These are phyloP conservation scores for Yamadazyma takamatsuzukensis DNA, from an alignment of 805 yeast species.

Conservation along the genomic window DNA sequence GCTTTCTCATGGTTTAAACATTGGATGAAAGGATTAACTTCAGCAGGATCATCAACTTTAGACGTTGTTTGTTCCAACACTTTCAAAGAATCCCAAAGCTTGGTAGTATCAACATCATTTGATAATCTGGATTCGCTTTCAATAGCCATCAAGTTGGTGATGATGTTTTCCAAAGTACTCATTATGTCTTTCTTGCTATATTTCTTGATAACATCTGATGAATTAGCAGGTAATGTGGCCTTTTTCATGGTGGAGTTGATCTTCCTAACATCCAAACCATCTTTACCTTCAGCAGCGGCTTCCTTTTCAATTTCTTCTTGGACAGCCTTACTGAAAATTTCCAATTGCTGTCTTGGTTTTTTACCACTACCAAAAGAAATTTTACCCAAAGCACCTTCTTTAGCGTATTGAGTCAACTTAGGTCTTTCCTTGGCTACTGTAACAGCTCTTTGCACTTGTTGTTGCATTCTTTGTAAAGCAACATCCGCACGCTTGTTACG, in stretches of 20 bases:
- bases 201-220: slow-evolving; percentile 17
- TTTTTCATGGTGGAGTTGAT: slow-evolving; percentile 19
- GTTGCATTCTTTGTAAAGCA: slow-evolving; percentile 96
- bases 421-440: slow-evolving; percentile 90
- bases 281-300: slow-evolving; percentile 23
- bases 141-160: slow-evolving; percentile 68
- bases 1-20: slow-evolving; percentile 83
- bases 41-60: slow-evolving; percentile 45
- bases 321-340: slow-evolving; percentile 51
- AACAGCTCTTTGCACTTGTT: slow-evolving; percentile 94
- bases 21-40: slow-evolving; percentile 76
- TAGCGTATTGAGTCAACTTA: slow-evolving; percentile 57
- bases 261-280: slow-evolving; percentile 14
- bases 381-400: slow-evolving; percentile 88
- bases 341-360: slow-evolving; percentile 84
- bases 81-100: slow-evolving; percentile 76
- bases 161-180: slow-evolving; percentile 72
- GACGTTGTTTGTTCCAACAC: slow-evolving; percentile 59
- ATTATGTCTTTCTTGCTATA: slow-evolving; percentile 46
- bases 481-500: slow-evolving; percentile 80
- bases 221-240: slow-evolving; percentile 26
- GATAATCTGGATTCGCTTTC: slow-evolving; percentile 56
- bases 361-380: slow-evolving; percentile 75
- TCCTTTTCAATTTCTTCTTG: slow-evolving; percentile 42
- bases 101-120: slow-evolving; percentile 31